Base-by-base conservation (phyloP, 1,284 basidiomycete species). In the Trametes hirsuta region DNA sequence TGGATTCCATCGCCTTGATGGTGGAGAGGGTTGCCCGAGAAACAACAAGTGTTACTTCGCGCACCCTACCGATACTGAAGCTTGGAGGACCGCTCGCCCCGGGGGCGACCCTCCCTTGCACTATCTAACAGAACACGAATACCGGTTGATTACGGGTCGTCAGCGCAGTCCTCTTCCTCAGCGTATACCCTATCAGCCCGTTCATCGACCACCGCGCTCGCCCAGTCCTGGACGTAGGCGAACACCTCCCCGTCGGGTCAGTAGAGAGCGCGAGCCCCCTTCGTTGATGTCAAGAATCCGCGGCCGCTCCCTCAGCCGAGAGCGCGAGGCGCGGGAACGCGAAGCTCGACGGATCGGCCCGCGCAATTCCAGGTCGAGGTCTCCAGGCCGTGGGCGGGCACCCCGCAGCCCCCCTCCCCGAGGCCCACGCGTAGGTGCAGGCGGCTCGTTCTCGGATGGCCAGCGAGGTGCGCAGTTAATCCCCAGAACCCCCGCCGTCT, bases 41-140 rank as follows among this genome's bases (percentile, higher is more conserved):
- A 36, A 36, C 12, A 34, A 11, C 45, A 61, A 42, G 36, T 66
- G 64, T 45, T 63, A 52, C 57, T 66, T 66, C 47, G 64, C 64
- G 4, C 64, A 66, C 39, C 64, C 64, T 30, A 53, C 36, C n/a
- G 62, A 66, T 30, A 30, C 45, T 37, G 62, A 62, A 9, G 18
- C 30, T 24, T 66, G 64, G 64, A 53, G 49, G n/a, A 55, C 30
- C 11, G 62, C 64, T 35, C 41, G 59, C 5, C 36, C 55, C 3
- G 53, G 61, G 6, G 64, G 64, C 12, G 64, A 66, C 10, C 64
- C 64, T 14, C 64, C 64, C 1, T 35, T 66, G 39, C 64, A 63
- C 22, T 57, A 63, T 46, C 50, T 66, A 45, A 63, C 64, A 2
- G 59, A 66, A 47, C 59, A 66, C 34, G 64, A 66, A 39, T 62